These are phyloP conservation scores for Ceratocystis albifundus DNA, from an alignment of 2,329 filamentous ascomycete genomes.

Conservation along the genomic window DNA sequence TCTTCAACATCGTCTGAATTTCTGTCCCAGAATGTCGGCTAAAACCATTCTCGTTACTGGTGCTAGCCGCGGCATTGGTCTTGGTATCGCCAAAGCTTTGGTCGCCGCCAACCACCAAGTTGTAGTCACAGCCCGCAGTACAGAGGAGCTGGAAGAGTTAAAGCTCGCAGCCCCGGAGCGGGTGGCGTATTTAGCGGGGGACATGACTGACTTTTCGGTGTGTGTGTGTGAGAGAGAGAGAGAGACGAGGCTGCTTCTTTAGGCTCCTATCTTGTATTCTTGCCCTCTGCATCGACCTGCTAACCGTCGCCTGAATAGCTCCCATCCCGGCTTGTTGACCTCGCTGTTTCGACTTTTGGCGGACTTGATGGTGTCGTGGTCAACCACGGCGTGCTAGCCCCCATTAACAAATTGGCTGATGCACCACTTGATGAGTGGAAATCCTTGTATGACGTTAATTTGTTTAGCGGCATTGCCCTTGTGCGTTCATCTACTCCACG, in stretches of 20 bases:
- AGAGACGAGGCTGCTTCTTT: neutral
- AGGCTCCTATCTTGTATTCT: neutral
- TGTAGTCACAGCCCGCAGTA: conserved; percentile 46
- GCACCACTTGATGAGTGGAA: conserved; percentile 64
- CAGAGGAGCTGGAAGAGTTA: conserved; percentile 38
- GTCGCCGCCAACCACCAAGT: conserved; percentile 46
- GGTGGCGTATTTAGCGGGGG: conserved; percentile 46
- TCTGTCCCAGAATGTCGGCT: conserved; percentile 41
- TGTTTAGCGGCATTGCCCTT: conserved; percentile 71
- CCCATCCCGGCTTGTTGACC: conserved; percentile 48
- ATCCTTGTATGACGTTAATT: conserved; percentile 65
- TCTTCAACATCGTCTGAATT: neutral
- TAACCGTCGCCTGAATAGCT: conserved; percentile 7
- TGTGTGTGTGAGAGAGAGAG: too few relatives aligned
- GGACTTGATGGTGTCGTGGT: conserved; percentile 70
- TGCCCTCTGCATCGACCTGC: neutral
- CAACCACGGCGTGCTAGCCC: conserved; percentile 76
- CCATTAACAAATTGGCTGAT: conserved; percentile 59
- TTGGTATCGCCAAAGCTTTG: conserved; percentile 43
- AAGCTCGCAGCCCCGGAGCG: conserved; percentile 42
- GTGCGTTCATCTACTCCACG: conserved; percentile 37
- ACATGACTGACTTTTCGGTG: conserved; percentile 44
- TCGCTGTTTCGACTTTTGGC: conserved; percentile 57
- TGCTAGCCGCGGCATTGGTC: conserved; percentile 51
- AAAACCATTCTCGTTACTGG: conserved; percentile 62